Percentiles rank a stretch among this genome's conserved stretches.
These are phyloP conservation scores for Diphasiastrum complanatum DNA, from an alignment of 83 land plant species.

Conservation along the genomic window DNA sequence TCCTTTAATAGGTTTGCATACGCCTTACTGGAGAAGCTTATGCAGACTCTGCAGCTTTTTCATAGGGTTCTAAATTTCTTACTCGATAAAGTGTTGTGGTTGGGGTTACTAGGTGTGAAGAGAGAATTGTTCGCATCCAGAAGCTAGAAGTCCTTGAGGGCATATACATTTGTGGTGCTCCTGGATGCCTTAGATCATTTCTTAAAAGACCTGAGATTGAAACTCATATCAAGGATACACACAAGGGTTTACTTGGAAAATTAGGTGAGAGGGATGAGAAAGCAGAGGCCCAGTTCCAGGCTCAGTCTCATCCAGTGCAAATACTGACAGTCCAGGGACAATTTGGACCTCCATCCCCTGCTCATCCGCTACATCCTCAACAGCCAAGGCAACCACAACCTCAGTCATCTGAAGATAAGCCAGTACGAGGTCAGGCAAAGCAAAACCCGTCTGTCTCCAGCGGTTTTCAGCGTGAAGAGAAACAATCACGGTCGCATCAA, in stretches of 20 bases:
- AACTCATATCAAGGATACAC: conserved; percentile 30
- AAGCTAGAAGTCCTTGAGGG: conserved; percentile 44
- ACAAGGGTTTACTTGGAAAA: conserved; percentile 6
- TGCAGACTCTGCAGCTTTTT: no score
- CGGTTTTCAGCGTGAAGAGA: background rate
- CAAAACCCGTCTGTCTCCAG: background rate
- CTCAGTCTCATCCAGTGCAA: conserved; percentile 12
- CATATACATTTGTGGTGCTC: conserved; percentile 45
- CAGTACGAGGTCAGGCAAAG: background rate
- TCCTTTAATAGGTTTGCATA: no score
- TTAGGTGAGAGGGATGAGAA: background rate
- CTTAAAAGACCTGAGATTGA: conserved; percentile 39
- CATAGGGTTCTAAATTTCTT: no score
- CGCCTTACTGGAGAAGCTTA: no score
- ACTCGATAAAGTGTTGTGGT: no score
- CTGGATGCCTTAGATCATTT: conserved; percentile 42
- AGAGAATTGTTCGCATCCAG: conserved; percentile 35
- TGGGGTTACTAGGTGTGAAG: conserved; percentile 46
- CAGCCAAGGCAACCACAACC: no score
- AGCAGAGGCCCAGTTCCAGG: conserved; percentile 4
- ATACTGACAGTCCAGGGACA: conserved; percentile 5
- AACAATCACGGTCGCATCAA: background rate
- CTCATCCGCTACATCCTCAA: background rate
- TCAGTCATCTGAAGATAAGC: background rate
- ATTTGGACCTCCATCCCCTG: conserved; percentile 2